Base-by-base conservation (phyloP, 2,329 filamentous ascomycete species). In the Clarireedia monteithiana region DNA sequence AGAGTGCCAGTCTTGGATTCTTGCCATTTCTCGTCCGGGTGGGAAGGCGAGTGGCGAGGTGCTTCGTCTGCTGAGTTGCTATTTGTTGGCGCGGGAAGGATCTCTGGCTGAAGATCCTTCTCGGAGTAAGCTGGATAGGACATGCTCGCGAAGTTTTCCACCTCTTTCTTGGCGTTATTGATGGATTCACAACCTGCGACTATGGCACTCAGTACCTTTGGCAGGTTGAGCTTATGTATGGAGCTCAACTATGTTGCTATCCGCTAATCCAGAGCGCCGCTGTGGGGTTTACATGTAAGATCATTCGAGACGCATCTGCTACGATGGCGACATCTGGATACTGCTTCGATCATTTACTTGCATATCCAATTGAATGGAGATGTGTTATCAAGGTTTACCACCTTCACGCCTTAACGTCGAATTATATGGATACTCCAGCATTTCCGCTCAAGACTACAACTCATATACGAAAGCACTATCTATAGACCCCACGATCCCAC, bases 1-100 rank as follows among this genome's bases (percentile, higher is more conserved):
- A 27, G 55, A 2, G 53, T 17, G 39, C n/a, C 39, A 6, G 48
- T n/a, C 5, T 61, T 60, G 5, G 59, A 53, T 38, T 59, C 56
- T 38, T 64, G 57, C 61, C 62, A 63, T 47, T 61, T 15, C 34
- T 57, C 39, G 44, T 15, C 24, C 6, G 30, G 17, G 17, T 20
- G 7, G 40, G 15, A 42, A n/a, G 12, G 23, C 17, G 30, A 36
- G 24, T 30, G 4, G 10, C 6, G n/a, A 9, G 23, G 24, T 23
- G 44, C 24, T 10, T 34, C 12, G 6, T 47, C 30, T 2, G 30
- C 34, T 39, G 48, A 56, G 12, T 10, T 47, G 2, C 12, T 39
- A 17, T 56, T 42, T 24, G 20, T 38, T 26, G 39, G 50, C 6
- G 27, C 27, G 15, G 47, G 30, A 38, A 15, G 46, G 15, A 46